Evolutionary conservation across 306 rosid genomes (phyloP).

Genomic region (Carpinus viminea): DNA sequence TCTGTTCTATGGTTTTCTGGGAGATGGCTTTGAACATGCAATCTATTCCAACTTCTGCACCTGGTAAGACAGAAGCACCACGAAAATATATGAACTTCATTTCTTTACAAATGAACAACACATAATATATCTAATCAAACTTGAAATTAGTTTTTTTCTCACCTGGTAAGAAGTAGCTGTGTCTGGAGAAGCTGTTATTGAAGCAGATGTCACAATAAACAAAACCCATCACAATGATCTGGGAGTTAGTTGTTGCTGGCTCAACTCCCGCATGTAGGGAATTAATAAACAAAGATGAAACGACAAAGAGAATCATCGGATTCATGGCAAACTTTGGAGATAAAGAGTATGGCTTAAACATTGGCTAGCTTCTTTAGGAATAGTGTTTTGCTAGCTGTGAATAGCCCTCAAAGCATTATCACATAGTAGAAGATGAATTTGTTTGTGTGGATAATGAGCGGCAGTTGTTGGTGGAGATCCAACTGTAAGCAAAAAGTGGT

Average conservation of each 20-base stretch:
- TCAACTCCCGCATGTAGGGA: constrained; percentile 52
- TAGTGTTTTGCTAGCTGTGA: constrained; percentile 9
- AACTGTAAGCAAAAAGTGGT: constrained; percentile 42
- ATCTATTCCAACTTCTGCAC: constrained; percentile 79
- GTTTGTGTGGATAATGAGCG: constrained; percentile 49
- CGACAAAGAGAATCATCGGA: constrained; percentile 38
- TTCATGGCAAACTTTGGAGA: constrained; percentile 48
- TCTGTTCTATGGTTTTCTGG: constrained; percentile 64
- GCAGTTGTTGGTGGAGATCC: constrained; percentile 47
- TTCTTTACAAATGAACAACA: not conserved
- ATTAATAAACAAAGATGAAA: constrained; percentile 47
- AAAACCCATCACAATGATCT: constrained; percentile 91
- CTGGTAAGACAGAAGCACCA: constrained; percentile 32
- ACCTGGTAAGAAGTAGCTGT: constrained; percentile 89
- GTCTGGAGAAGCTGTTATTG: constrained; percentile 79
- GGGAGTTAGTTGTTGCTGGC: constrained; percentile 56
- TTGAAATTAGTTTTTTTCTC: constrained; percentile 8
- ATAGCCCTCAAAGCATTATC: constrained; percentile 42
- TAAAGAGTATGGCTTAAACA: constrained; percentile 20
- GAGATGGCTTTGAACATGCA: constrained; percentile 79
- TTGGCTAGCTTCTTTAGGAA: constrained; percentile 26
- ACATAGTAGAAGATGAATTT: constrained; percentile 39
- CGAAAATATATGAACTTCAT: not conserved
- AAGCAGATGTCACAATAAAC: constrained; percentile 95
- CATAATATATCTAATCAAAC: not conserved